phyloP scores from a whole-genome alignment of 139 green algal genomes.

The Asterochloris sp. region DNA sequence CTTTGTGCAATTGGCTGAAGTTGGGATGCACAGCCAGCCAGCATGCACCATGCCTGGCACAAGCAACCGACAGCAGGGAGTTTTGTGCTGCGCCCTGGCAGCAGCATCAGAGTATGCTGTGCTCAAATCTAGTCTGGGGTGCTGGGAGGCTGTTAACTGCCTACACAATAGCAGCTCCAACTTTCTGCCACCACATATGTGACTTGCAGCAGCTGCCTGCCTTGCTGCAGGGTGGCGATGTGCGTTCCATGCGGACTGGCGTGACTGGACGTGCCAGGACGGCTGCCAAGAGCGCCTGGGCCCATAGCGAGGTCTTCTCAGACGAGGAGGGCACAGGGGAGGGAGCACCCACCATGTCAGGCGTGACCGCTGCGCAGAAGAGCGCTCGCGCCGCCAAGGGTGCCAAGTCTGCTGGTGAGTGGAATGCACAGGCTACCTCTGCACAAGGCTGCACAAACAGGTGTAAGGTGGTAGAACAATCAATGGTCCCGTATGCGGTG shows the following conservation, averaged over 20 bases:
- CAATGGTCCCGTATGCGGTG: too few species aligned
- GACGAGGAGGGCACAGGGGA: constrained; percentile 50
- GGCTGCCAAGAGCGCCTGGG: constrained; percentile 65
- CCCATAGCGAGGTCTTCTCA: constrained; percentile 77
- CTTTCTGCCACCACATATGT: neutral
- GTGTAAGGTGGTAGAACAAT: too few species aligned
- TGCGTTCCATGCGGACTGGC: constrained; percentile 3
- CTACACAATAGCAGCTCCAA: neutral
- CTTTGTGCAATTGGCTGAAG: neutral
- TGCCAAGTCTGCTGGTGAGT: too few species aligned
- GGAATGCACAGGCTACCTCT: too few species aligned
- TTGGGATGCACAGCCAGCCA: neutral
- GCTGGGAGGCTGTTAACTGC: neutral
- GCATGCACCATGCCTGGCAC: neutral
- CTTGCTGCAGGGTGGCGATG: constrained; percentile 24
- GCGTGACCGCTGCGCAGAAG: neutral
- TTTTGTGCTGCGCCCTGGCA: too few species aligned
- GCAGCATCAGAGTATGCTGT: neutral
- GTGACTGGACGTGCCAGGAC: constrained; percentile 37
- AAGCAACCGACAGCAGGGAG: neutral
- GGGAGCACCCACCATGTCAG: neutral
- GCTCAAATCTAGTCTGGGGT: neutral
- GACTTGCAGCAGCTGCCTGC: neutral
- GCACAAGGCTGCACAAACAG: too few species aligned
- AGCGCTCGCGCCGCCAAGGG: too few species aligned